Evolutionary conservation across 768 basidiomycete genomes (phyloP).

Genomic region (Mrakia gelida): DNA sequence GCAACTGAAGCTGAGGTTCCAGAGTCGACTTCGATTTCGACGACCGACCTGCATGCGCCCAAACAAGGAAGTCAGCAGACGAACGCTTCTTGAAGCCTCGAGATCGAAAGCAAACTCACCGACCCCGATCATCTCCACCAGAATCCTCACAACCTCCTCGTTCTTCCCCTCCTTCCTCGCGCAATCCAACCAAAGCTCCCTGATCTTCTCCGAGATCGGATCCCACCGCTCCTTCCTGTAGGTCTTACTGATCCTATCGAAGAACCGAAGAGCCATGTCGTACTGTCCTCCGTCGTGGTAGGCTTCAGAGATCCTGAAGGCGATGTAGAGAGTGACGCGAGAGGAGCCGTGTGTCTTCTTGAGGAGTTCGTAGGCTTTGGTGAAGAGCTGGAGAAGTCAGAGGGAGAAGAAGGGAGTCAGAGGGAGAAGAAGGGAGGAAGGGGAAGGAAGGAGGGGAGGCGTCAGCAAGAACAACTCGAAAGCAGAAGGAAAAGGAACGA

Average conservation of each 20-base stretch:
- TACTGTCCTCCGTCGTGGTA: constrained; percentile 75
- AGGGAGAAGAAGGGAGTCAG: neutral
- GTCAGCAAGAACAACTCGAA: neutral
- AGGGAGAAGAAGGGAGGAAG: neutral
- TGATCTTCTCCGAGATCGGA: constrained; percentile 65
- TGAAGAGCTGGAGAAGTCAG: constrained; percentile 72
- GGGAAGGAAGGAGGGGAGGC: neutral
- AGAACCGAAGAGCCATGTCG: constrained; percentile 85
- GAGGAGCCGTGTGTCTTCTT: constrained; percentile 59
- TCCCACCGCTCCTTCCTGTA: constrained; percentile 84
- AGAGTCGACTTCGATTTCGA: neutral
- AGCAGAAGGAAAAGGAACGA: neutral
- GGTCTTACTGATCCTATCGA: constrained; percentile 82
- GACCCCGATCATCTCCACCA: constrained; percentile 63
- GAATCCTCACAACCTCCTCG: constrained; percentile 66
- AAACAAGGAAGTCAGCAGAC: constrained; percentile 13
- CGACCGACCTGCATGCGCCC: neutral
- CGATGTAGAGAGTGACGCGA: constrained; percentile 82
- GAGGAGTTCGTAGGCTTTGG: constrained; percentile 88
- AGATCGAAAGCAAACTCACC: neutral
- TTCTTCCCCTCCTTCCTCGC: constrained; percentile 72
- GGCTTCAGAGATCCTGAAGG: constrained; percentile 80
- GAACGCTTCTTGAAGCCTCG: neutral
- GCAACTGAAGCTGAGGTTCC: neutral
- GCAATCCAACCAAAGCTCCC: constrained; percentile 76